Evolutionary conservation across 768 basidiomycete genomes (phyloP).

Genomic region (Russula ochroleuca): DNA sequence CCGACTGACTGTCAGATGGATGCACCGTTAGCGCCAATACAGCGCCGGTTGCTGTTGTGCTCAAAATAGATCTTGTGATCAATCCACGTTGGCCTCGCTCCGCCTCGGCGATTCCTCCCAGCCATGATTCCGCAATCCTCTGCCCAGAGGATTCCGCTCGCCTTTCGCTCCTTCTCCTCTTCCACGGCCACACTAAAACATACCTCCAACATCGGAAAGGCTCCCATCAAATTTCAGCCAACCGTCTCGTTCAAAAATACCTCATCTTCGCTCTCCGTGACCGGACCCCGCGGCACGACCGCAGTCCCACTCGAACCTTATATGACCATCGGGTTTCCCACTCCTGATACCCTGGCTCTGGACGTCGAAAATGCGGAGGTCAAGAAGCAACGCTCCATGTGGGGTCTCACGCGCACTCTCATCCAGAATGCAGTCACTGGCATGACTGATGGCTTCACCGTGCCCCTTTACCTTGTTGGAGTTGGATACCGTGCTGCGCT

Average conservation of each 20-base stretch:
- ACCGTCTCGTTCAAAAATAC: conserved; percentile 42
- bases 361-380: conserved; percentile 54
- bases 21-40: background rate
- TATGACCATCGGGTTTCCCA: conserved; percentile 39
- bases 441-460: conserved; percentile 81
- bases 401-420: conserved; percentile 92
- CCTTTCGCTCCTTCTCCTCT: conserved; percentile 22
- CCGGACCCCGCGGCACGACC: conserved; percentile 53
- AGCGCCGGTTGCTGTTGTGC: background rate
- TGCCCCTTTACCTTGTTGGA: conserved; percentile 85
- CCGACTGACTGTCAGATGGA: background rate
- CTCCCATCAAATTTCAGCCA: conserved; percentile 49
- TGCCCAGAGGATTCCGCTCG: conserved; percentile 12
- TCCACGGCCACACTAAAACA: conserved; percentile 22
- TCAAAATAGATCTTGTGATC: background rate
- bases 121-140: conserved; percentile 16
- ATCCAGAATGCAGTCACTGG: conserved; percentile 87
- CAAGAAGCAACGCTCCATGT: conserved; percentile 82
- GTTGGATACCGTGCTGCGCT: conserved; percentile 89
- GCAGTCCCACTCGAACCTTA: conserved; percentile 46
- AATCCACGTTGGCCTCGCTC: background rate
- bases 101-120: background rate
- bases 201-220: conserved; percentile 47
- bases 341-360: conserved; percentile 37
- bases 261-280: conserved; percentile 45